phyloP scores from a whole-genome alignment of 2,329 filamentous ascomycete species.

The Pestalotiopsis sp. region DNA sequence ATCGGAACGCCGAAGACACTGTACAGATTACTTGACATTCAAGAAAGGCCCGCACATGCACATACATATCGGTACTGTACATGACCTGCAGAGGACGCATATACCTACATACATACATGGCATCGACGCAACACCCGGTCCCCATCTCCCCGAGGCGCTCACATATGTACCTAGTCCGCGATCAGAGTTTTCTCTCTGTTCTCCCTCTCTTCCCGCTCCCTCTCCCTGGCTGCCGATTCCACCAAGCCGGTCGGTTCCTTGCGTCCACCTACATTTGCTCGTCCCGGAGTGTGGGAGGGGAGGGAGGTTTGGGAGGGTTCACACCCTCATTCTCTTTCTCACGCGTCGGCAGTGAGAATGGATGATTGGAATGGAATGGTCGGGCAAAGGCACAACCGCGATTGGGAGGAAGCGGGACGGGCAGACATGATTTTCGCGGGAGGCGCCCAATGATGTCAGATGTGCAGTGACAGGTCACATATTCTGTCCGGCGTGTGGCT shows the following conservation, averaged over 20 bases:
- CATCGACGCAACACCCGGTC: too few relatives aligned
- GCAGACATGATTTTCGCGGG: neutral
- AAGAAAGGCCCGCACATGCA: too few relatives aligned
- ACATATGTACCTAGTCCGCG: neutral
- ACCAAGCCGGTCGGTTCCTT: neutral
- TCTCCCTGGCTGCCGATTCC: neutral
- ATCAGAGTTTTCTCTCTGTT: neutral
- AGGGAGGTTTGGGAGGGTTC: neutral
- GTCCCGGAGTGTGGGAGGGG: neutral
- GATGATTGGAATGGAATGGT: neutral
- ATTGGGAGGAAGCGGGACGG: neutral
- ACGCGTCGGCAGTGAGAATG: neutral
- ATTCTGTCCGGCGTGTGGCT: neutral
- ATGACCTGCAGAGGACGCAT: too few relatives aligned
- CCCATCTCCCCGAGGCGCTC: neutral
- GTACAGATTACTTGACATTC: too few relatives aligned
- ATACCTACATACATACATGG: too few relatives aligned
- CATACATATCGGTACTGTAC: too few relatives aligned
- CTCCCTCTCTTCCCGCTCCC: neutral
- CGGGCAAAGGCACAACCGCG: neutral
- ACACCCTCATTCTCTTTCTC: neutral
- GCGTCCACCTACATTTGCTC: neutral
- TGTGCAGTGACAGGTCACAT: neutral
- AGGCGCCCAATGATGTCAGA: constrained; percentile 3
- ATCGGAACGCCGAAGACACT: too few relatives aligned